These are phyloP conservation scores for Hypsizygus ulmarius DNA, from an alignment of 1,284 basidiomycete genomes.

Conservation along the genomic window DNA sequence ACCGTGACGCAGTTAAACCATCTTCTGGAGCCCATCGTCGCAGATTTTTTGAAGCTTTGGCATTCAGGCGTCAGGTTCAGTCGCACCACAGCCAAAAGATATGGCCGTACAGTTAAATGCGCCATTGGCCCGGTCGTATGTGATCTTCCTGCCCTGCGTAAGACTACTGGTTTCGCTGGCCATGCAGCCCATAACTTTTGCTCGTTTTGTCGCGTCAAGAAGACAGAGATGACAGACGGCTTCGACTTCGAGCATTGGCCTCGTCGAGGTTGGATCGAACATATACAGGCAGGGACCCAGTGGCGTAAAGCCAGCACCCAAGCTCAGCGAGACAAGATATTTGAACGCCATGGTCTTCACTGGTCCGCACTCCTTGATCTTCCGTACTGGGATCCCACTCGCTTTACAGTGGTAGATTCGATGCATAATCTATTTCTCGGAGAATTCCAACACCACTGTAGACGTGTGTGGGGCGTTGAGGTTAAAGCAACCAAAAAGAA, in stretches of 20 bases:
- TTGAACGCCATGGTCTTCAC: slow-evolving; percentile 21
- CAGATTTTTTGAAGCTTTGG: slow-evolving; percentile 42
- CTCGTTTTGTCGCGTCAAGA: slow-evolving; percentile 27
- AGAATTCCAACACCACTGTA: slow-evolving; percentile 26
- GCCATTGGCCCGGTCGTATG: slow-evolving; percentile 27
- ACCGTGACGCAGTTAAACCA: slow-evolving; percentile 29
- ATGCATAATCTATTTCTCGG: slow-evolving; percentile 36
- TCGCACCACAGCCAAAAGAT: too few species aligned
- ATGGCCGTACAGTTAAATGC: slow-evolving; percentile 24
- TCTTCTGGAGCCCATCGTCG: slow-evolving; percentile 28
- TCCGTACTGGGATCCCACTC: slow-evolving; percentile 35
- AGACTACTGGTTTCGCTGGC: slow-evolving; percentile 24
- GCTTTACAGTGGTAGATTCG: slow-evolving; percentile 30
- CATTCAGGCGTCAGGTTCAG: too few species aligned
- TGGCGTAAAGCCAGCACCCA: slow-evolving; percentile 22
- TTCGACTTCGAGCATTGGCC: slow-evolving; percentile 25
- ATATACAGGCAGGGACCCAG: slow-evolving; percentile 17
- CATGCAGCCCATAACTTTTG: slow-evolving; percentile 30
- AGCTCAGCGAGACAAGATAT: slow-evolving; percentile 11
- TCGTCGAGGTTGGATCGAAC: slow-evolving; percentile 13
- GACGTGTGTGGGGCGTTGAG: slow-evolving; percentile 26
- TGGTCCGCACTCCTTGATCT: slow-evolving; percentile 27
- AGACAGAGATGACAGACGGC: slow-evolving; percentile 27
- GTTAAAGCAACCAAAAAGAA: too few species aligned
- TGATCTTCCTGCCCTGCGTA: slow-evolving; percentile 33